Conservation (phyloP, 225 moss, liverwort and hornwort species). For the Pseudisothecium myosuroides region DNA sequence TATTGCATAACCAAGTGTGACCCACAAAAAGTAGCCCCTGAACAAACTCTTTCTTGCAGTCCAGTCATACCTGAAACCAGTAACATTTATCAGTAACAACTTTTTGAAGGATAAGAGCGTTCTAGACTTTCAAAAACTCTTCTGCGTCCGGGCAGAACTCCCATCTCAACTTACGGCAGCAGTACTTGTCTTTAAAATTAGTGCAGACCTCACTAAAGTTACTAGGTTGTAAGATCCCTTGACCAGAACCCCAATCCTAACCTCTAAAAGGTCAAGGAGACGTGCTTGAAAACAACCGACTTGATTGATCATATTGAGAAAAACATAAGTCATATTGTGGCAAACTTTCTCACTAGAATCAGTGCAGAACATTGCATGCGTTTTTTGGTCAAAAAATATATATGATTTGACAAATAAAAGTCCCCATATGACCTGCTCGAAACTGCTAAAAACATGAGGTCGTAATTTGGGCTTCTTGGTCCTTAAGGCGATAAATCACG, state of each 20-base stretch:
- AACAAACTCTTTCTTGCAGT: slow-evolving; percentile 52
- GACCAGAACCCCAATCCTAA: not conserved
- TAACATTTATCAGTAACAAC: not conserved
- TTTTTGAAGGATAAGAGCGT: not conserved
- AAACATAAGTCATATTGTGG: not conserved
- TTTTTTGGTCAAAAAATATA: no score
- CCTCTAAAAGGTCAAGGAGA: not conserved
- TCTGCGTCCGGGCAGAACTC: not conserved
- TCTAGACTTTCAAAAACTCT: not conserved
- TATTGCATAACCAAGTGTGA: slow-evolving; percentile 66
- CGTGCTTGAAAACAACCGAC: not conserved
- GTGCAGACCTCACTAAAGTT: not conserved
- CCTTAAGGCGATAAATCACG: not conserved
- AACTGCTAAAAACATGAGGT: not conserved
- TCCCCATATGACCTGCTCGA: not conserved
- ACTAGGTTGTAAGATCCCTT: no score
- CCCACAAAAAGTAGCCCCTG: slow-evolving; percentile 66
- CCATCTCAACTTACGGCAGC: not conserved
- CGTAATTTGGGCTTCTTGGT: not conserved
- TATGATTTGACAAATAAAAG: not conserved
- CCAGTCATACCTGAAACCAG: slow-evolving; percentile 66
- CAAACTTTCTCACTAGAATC: not conserved
- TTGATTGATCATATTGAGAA: not conserved
- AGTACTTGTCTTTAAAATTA: not conserved
- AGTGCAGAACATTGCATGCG: not conserved